Percentiles rank a stretch among this genome's conserved stretches.
Evolutionary conservation across 495 filamentous ascomycete species (phyloP).

Genomic region (Lasiosphaeria hispida): DNA sequence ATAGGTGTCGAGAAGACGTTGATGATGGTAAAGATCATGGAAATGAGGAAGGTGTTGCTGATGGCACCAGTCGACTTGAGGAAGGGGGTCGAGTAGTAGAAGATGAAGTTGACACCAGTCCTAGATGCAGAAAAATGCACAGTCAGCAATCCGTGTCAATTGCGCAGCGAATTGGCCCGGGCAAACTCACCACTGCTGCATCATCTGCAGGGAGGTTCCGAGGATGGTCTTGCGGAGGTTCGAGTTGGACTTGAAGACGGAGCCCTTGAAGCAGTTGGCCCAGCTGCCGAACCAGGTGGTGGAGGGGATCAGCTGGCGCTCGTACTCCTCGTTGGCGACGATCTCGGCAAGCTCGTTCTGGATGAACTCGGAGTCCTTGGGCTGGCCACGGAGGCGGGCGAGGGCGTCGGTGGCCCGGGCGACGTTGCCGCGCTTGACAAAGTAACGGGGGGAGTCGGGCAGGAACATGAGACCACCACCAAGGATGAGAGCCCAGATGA

Average conservation of each 20-base stretch:
- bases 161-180: not conserved
- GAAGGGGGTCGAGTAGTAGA: conserved; percentile 85
- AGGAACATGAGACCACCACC: conserved; percentile 58
- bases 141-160: too few relatives aligned
- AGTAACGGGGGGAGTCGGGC: conserved; percentile 78
- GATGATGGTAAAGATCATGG: conserved; percentile 77
- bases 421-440: conserved; percentile 70
- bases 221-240: conserved; percentile 74
- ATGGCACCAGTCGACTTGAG: conserved; percentile 71
- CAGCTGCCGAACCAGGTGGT: conserved; percentile 66
- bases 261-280: conserved; percentile 61
- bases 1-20: conserved; percentile 80
- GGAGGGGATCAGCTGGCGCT: conserved; percentile 61
- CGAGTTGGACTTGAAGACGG: conserved; percentile 51
- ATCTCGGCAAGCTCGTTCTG: conserved; percentile 75
- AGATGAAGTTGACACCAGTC: conserved; percentile 89
- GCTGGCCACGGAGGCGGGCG: conserved; percentile 64
- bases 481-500: conserved; percentile 67
- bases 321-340: conserved; percentile 78
- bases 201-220: conserved; percentile 71
- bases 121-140: conserved; percentile 2
- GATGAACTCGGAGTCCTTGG: conserved; percentile 60
- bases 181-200: conserved; percentile 59
- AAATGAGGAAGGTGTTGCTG: conserved; percentile 72
- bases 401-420: conserved; percentile 61